Evolutionary conservation across 2,329 filamentous ascomycete genomes (phyloP).

Genomic region (Parafenestella ontariensis): DNA sequence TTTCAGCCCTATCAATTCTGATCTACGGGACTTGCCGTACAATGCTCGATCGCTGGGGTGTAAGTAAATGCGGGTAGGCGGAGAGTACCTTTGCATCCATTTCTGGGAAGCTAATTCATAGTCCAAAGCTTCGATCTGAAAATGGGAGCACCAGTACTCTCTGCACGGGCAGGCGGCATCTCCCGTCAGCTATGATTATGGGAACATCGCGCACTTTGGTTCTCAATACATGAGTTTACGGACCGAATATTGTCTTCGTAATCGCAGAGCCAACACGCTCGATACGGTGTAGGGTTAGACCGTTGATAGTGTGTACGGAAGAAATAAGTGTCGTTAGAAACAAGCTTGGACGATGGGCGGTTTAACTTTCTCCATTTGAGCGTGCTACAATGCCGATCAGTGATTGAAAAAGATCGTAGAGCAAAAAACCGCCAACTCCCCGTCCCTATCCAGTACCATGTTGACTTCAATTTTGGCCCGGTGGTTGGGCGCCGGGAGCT

Average conservation of each 20-base stretch:
- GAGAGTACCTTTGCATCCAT: neutral
- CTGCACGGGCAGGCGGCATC: too few species aligned
- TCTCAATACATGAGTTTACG: neutral
- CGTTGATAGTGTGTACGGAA: neutral
- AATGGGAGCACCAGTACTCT: too few species aligned
- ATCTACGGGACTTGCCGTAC: neutral
- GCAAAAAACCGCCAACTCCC: neutral
- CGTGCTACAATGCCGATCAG: neutral
- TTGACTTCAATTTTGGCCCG: neutral
- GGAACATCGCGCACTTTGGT: neutral
- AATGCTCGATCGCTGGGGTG: neutral
- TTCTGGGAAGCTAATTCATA: neutral
- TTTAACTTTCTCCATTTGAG: neutral
- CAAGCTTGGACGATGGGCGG: neutral
- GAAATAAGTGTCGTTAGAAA: neutral
- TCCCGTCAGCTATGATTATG: neutral
- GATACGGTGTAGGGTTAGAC: neutral
- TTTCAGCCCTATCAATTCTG: neutral
- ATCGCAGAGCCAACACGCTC: neutral
- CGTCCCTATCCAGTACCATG: neutral
- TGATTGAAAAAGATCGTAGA: neutral
- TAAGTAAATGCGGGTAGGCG: neutral
- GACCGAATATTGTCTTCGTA: neutral
- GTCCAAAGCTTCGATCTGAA: neutral
- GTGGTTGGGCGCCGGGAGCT: conserved; percentile 7